These are phyloP conservation scores for Misopates orontium DNA, from an alignment of 257 asterid genomes.

Conservation along the genomic window DNA sequence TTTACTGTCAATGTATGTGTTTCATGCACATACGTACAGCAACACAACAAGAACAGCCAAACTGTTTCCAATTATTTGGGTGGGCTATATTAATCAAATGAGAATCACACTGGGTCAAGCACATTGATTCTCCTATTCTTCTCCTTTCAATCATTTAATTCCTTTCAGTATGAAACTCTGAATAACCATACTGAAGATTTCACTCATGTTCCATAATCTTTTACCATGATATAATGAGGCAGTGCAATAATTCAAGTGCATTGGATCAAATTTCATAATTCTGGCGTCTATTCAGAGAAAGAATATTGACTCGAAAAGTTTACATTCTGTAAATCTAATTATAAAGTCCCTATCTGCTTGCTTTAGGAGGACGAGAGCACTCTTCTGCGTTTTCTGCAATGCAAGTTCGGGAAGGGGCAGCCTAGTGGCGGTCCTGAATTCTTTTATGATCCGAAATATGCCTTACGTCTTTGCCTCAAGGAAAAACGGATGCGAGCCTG, in stretches of 20 bases:
- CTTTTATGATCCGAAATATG: slow-evolving; percentile 96
- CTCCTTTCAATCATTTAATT: no score
- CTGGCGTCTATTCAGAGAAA: not conserved
- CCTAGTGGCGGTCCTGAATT: slow-evolving; percentile 77
- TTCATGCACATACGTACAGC: no score
- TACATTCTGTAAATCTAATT: slow-evolving; percentile 28
- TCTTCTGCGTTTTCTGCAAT: slow-evolving; percentile 91
- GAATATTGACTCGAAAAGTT: not conserved
- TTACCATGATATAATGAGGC: slow-evolving; percentile 5
- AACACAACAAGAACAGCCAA: no score
- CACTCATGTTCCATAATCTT: not conserved
- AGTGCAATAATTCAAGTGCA: slow-evolving; percentile 15
- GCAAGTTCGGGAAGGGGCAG: slow-evolving; percentile 89
- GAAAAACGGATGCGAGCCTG: slow-evolving; percentile 94
- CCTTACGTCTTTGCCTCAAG: slow-evolving; percentile 93
- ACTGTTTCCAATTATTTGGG: no score
- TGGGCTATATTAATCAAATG: no score
- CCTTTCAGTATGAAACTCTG: not conserved
- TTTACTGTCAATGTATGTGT: not conserved
- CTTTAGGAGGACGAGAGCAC: slow-evolving; percentile 89
- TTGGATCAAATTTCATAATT: not conserved
- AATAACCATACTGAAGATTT: slow-evolving; percentile 5
- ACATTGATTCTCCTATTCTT: no score
- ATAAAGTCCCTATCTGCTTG: slow-evolving; percentile 22
- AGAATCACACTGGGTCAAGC: no score